Evolutionary conservation across 1,284 basidiomycete genomes (phyloP).

Genomic region (Cutaneotrichosporon cyanovorans): DNA sequence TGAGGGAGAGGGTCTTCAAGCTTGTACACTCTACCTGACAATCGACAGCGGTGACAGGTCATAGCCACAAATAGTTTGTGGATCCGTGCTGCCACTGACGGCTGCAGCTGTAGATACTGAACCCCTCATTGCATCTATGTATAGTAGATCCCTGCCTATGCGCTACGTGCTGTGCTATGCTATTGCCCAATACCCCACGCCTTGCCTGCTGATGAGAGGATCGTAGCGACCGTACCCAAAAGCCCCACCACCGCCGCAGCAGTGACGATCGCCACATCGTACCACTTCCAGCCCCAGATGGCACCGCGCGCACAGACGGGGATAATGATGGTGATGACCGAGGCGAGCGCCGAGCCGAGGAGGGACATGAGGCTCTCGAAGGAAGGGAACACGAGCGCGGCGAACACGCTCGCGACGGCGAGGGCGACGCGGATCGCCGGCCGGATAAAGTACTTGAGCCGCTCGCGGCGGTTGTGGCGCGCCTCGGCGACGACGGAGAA

Average conservation of each 20-base stretch:
- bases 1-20: too few species aligned
- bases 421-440: constrained; percentile 57
- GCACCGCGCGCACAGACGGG: constrained; percentile 58
- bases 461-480: constrained; percentile 27
- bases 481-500: constrained; percentile 53
- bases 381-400: constrained; percentile 72
- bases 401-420: constrained; percentile 56
- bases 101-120: too few species aligned
- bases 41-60: too few species aligned
- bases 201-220: constrained; percentile 7
- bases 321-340: constrained; percentile 70
- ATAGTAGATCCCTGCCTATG: too few species aligned
- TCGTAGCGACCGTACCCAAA: constrained; percentile 56
- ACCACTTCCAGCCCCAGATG: constrained; percentile 47
- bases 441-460: constrained; percentile 50
- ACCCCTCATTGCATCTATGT: too few species aligned
- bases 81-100: too few species aligned
- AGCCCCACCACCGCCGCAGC: constrained; percentile 57
- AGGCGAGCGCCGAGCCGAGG: constrained; percentile 73
- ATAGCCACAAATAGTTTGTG: too few species aligned
- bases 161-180: too few species aligned
- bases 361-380: constrained; percentile 84
- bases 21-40: too few species aligned
- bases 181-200: too few species aligned
- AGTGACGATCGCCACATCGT: constrained; percentile 54